A percentile compares a stretch with the other conserved stretches of the same genome.
phyloP scores from a whole-genome alignment of 495 filamentous ascomycete genomes.

The Penicillium soppii region DNA sequence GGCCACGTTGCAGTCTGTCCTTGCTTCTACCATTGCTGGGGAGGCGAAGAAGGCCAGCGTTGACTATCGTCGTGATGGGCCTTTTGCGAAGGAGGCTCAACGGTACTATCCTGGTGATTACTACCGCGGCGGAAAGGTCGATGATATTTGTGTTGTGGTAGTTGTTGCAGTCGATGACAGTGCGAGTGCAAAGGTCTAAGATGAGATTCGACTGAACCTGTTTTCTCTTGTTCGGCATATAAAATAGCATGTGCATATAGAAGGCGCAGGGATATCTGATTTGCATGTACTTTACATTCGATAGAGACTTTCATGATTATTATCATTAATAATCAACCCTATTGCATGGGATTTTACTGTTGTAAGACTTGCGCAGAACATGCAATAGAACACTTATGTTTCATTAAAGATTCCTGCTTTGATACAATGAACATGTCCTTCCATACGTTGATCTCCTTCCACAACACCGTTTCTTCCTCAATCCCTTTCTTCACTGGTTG shows the following conservation, averaged over 20 bases:
- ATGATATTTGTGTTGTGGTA: conserved; percentile 84
- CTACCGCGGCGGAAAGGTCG: conserved; percentile 85
- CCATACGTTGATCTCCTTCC: no score
- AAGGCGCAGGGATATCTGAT: conserved; percentile 4
- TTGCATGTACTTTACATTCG: background rate
- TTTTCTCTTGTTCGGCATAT: background rate
- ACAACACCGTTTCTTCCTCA: no score
- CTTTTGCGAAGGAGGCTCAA: conserved; percentile 92
- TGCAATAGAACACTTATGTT: no score
- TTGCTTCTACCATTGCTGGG: conserved; percentile 72
- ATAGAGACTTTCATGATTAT: no score
- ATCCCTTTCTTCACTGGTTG: no score
- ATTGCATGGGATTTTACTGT: no score
- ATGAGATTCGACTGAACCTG: background rate
- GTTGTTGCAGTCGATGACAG: conserved; percentile 60
- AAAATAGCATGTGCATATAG: conserved; percentile 7
- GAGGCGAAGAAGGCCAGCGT: conserved; percentile 83
- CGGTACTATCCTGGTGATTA: conserved; percentile 78
- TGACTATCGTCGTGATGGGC: conserved; percentile 76
- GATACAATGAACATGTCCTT: no score
- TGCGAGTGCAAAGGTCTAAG: background rate
- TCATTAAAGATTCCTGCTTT: no score
- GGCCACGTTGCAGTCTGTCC: conserved; percentile 63
- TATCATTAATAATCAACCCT: no score
- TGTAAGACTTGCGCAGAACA: no score